phyloP scores from a whole-genome alignment of 1,284 basidiomycete genomes.

The Naganishia sp. region DNA sequence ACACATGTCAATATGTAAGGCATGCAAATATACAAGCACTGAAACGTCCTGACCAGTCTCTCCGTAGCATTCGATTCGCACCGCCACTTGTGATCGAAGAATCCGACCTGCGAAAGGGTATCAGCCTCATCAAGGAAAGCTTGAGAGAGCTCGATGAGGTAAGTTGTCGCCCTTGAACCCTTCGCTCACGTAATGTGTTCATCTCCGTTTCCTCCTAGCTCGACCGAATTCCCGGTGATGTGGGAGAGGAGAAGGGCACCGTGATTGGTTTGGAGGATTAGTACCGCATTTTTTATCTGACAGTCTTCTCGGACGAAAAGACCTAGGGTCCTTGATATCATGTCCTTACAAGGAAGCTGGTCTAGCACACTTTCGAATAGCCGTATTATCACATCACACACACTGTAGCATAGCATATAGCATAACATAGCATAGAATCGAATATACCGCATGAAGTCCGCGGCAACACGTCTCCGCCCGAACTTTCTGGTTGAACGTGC shows the following conservation, averaged over 20 bases:
- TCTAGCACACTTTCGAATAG: neutral
- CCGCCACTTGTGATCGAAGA: slow-evolving; percentile 92
- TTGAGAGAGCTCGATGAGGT: slow-evolving; percentile 80
- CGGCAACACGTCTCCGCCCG: too few species aligned
- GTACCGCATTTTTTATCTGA: neutral
- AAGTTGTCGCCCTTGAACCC: slow-evolving; percentile 39
- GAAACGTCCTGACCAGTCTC: neutral
- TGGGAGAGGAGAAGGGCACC: slow-evolving; percentile 46
- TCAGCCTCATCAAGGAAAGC: slow-evolving; percentile 74
- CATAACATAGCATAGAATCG: neutral
- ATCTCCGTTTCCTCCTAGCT: slow-evolving; percentile 54
- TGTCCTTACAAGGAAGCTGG: too few species aligned
- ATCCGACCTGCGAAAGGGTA: slow-evolving; percentile 72
- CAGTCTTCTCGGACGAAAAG: too few species aligned
- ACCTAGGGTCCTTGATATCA: too few species aligned
- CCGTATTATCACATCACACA: slow-evolving; percentile 1
- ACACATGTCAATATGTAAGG: slow-evolving; percentile 90
- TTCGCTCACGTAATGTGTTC: neutral
- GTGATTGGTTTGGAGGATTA: slow-evolving; percentile 44
- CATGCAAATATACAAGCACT: neutral
- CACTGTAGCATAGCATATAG: neutral
- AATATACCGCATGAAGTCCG: too few species aligned
- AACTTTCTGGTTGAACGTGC: too few species aligned
- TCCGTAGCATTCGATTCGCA: slow-evolving; percentile 83
- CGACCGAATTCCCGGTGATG: slow-evolving; percentile 71